phyloP scores from a whole-genome alignment of 106 monocot genomes.

The Phalaenopsis aphrodite region DNA sequence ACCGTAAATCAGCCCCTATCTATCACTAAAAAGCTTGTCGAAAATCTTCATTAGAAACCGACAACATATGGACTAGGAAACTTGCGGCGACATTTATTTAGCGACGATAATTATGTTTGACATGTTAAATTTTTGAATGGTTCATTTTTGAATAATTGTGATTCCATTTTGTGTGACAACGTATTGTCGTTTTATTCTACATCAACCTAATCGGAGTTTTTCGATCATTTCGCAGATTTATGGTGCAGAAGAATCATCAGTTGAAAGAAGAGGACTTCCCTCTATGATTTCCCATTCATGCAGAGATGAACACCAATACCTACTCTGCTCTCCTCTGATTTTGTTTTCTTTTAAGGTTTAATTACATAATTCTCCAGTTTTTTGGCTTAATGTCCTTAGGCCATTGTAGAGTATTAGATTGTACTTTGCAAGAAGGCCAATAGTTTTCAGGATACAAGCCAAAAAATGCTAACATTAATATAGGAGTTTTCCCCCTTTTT shows the following conservation, averaged over 20 bases:
- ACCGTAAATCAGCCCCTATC: too few relatives aligned
- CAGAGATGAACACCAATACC: neutral
- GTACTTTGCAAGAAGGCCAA: too few relatives aligned
- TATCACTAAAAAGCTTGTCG: too few relatives aligned
- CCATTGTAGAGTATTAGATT: too few relatives aligned
- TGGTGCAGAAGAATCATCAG: conserved; percentile 14
- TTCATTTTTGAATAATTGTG: too few relatives aligned
- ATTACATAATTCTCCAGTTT: neutral
- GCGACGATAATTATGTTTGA: too few relatives aligned
- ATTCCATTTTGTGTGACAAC: too few relatives aligned
- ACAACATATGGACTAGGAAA: too few relatives aligned
- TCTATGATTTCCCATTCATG: conserved; percentile 8
- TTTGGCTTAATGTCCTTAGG: neutral
- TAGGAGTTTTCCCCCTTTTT: too few relatives aligned
- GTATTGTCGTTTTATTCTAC: neutral
- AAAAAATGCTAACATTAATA: neutral
- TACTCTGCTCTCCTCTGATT: neutral
- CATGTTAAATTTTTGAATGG: too few relatives aligned
- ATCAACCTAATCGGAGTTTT: neutral
- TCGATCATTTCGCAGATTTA: conserved; percentile 14
- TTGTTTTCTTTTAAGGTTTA: neutral
- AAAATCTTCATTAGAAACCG: too few relatives aligned
- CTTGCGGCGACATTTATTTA: too few relatives aligned
- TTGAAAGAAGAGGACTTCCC: conserved; percentile 19
- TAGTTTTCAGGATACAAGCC: neutral